Base-by-base conservation (phyloP, 2,329 filamentous ascomycete genomes). In the Sarocladium strictum region DNA sequence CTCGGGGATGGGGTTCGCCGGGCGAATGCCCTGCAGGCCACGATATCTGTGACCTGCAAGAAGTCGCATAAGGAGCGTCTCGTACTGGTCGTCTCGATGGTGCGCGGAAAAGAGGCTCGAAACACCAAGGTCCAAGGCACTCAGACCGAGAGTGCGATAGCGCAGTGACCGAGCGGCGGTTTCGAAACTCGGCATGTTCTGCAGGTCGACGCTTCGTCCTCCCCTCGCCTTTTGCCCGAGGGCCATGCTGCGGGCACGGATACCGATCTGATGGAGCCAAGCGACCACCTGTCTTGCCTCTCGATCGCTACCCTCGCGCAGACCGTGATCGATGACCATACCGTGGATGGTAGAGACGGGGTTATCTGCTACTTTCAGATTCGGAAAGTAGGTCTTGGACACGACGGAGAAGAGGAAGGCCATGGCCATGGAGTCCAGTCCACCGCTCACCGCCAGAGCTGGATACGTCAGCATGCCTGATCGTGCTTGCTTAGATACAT, bases 401-500 rank as follows among this genome's bases (percentile, higher is more conserved):
- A 40, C 33, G 2, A 33, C n/a, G 50, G 76, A 78, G 65, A 88
- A 89, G 33, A 97, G 78, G 57, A 77, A 84, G 54, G 91, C 90
- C 57, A 99, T 76, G 26, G 93, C 93, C 92, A 97, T 99, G n/a
- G 93, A 97, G 69, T 99, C 94, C 37, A 94, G 89, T 7, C 94
- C 94, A 23, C 94, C 94, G 65, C 92, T 97, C 58, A 97, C 76
- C 15, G 92, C 94, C 56, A 97, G 74, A 54, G 80, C 86, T 89
- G 58, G 7, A n/a, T n/a, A 38, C 6, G 15, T 38, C 35, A 38
- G 35, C 6, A 9, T n/a, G 15, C 9, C 15, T 6, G 15, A 10
- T 11, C 15, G 15, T n/a, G 6, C 14, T n/a, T n/a, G n/a, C n/a
- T n/a, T n/a, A n/a, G n/a, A n/a, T n/a, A n/a, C n/a, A n/a, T n/a